Percentiles rank a stretch among this genome's conserved stretches.
These are phyloP conservation scores for Podaxis carcinomalis DNA, from an alignment of 768 basidiomycete species.

Conservation along the genomic window DNA sequence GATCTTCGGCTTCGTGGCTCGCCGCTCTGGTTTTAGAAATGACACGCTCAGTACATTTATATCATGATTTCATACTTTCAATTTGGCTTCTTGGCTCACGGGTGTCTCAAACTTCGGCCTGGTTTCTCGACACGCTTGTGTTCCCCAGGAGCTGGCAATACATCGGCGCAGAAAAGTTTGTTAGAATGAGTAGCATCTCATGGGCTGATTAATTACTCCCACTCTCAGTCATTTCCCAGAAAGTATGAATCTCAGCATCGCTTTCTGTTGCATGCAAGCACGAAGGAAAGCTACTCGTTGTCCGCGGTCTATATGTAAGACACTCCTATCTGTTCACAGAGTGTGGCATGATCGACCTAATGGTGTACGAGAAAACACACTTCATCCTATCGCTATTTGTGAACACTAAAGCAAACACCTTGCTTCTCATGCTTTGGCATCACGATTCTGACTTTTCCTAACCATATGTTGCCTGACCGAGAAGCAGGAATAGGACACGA, in stretches of 20 bases:
- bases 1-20: not conserved
- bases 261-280: conserved; percentile 11
- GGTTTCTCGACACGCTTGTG: not conserved
- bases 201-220: conserved; percentile 8
- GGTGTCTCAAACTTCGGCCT: not conserved
- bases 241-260: conserved; percentile 12
- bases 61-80: not conserved
- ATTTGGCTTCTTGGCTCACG: not conserved
- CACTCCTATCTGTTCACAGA: conserved; percentile 4
- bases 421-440: conserved; percentile 16
- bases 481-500: conserved; percentile 9
- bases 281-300: conserved; percentile 18
- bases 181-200: conserved; percentile 1
- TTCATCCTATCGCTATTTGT: conserved; percentile 10
- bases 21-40: not conserved
- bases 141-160: not conserved
- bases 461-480: conserved; percentile 13
- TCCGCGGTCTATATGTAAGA: conserved; percentile 16
- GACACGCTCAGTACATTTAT: not conserved
- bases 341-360: conserved; percentile 2
- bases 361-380: not conserved
- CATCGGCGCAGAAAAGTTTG: conserved; percentile 8
- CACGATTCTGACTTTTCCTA: conserved; percentile 12
- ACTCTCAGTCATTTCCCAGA: conserved; percentile 12
- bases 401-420: conserved; percentile 13